Percentiles rank a stretch among this genome's conserved stretches.
Evolutionary conservation across 108 stramenopile species (phyloP).

Genomic region (Cyclotella baltica): DNA sequence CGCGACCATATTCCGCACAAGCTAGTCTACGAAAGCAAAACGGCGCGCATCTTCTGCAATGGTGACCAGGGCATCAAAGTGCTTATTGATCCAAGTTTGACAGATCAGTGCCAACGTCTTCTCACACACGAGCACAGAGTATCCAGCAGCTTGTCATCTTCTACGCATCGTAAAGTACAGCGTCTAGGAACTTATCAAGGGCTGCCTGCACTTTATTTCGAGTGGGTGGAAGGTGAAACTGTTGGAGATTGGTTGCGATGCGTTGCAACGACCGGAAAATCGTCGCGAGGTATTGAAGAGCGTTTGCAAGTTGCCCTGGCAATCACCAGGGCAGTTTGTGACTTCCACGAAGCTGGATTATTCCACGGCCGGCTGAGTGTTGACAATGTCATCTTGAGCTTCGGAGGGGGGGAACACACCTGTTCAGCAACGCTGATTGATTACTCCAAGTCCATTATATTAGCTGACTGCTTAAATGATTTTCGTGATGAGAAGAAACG

Average conservation of each 20-base stretch:
- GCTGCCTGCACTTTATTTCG: background rate
- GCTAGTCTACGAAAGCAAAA: background rate
- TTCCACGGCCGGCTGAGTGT: background rate
- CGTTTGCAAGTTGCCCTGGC: background rate
- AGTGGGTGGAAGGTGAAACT: constrained; percentile 12
- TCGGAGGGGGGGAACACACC: background rate
- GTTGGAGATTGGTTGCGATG: constrained; percentile 1
- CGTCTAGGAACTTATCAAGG: background rate
- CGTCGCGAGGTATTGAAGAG: too few species aligned
- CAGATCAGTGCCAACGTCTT: background rate
- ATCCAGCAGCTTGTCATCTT: background rate
- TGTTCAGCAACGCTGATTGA: background rate
- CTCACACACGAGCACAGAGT: constrained; percentile 5
- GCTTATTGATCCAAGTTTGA: background rate
- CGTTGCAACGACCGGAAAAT: too few species aligned
- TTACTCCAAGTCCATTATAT: background rate
- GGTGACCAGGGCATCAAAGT: background rate
- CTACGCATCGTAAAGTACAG: background rate
- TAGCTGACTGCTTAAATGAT: background rate
- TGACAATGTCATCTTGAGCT: background rate
- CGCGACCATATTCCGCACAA: too few species aligned
- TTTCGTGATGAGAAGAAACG: background rate
- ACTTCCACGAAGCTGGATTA: background rate
- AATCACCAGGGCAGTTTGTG: background rate
- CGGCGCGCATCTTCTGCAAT: background rate